Evolutionary conservation across 2,329 filamentous ascomycete species (phyloP).

Genomic region (Mollisiaceae sp.): DNA sequence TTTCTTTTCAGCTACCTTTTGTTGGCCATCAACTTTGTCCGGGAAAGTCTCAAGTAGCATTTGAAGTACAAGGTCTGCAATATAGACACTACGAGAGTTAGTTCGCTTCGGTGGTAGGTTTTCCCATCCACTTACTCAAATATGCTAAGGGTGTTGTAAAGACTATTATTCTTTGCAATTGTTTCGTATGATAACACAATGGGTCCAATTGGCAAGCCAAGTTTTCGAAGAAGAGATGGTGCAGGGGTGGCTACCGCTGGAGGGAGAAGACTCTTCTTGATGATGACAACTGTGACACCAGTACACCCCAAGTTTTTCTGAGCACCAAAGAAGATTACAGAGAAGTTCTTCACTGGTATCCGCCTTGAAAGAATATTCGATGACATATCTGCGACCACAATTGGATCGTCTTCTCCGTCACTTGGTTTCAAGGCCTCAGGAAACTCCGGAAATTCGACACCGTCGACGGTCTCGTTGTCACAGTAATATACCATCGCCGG

Average conservation of each 20-base stretch:
- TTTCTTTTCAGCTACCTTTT: constrained; percentile 76
- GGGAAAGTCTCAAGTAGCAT: constrained; percentile 70
- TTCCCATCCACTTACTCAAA: constrained; percentile 64
- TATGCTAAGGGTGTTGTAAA: constrained; percentile 96
- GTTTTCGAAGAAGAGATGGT: constrained; percentile 70
- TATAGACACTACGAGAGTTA: constrained; percentile 68
- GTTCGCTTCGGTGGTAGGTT: not conserved
- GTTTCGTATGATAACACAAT: constrained; percentile 83
- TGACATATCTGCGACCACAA: constrained; percentile 91
- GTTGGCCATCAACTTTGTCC: constrained; percentile 76
- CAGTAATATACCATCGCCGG: constrained; percentile 82
- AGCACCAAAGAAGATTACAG: constrained; percentile 86
- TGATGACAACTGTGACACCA: constrained; percentile 83
- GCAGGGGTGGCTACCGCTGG: constrained; percentile 69
- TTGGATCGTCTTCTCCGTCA: constrained; percentile 66
- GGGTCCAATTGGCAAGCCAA: constrained; percentile 79
- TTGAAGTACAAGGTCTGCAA: constrained; percentile 87
- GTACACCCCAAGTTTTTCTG: constrained; percentile 93
- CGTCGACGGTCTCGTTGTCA: constrained; percentile 93
- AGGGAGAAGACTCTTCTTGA: constrained; percentile 81
- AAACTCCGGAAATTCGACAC: constrained; percentile 83
- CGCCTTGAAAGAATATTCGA: constrained; percentile 89
- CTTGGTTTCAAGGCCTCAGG: constrained; percentile 66
- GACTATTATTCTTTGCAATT: constrained; percentile 88
- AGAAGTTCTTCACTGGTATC: constrained; percentile 79